These are phyloP conservation scores for Fraxinus platypoda DNA, from an alignment of 305 asterid genomes.

Conservation along the genomic window DNA sequence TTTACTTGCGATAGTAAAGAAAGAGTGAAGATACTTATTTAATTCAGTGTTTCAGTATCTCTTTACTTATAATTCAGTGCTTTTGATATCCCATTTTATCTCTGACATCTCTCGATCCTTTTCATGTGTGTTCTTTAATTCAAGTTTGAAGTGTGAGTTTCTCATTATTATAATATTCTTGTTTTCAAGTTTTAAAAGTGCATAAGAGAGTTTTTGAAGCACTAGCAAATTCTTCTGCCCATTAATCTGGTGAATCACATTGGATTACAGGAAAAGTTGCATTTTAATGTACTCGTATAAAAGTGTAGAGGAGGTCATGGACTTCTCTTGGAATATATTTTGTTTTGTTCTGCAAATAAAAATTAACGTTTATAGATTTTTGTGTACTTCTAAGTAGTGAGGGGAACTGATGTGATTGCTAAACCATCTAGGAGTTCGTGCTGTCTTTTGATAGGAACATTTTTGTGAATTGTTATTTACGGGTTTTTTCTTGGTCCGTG, in stretches of 20 bases:
- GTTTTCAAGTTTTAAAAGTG: background rate
- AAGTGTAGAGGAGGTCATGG: background rate
- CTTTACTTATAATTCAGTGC: background rate
- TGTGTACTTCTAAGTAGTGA: background rate
- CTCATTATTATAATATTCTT: background rate
- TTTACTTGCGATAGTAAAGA: background rate
- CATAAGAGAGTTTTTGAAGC: background rate
- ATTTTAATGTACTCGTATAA: background rate
- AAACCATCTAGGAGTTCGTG: background rate
- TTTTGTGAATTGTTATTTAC: background rate
- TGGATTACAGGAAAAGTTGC: background rate
- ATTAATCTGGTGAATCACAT: background rate
- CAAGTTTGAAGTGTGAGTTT: background rate
- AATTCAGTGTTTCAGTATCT: background rate
- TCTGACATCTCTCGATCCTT: background rate
- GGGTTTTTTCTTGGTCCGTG: background rate
- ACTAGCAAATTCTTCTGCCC: background rate
- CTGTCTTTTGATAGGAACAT: background rate
- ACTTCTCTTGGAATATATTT: background rate
- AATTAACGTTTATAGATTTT: background rate
- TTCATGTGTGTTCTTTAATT: background rate
- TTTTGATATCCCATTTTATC: background rate
- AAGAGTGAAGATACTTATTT: background rate
- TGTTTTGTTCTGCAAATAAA: background rate
- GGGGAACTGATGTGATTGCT: background rate